Conservation (phyloP, 2,329 filamentous ascomycete species). For the Aureobasidium sp. region DNA sequence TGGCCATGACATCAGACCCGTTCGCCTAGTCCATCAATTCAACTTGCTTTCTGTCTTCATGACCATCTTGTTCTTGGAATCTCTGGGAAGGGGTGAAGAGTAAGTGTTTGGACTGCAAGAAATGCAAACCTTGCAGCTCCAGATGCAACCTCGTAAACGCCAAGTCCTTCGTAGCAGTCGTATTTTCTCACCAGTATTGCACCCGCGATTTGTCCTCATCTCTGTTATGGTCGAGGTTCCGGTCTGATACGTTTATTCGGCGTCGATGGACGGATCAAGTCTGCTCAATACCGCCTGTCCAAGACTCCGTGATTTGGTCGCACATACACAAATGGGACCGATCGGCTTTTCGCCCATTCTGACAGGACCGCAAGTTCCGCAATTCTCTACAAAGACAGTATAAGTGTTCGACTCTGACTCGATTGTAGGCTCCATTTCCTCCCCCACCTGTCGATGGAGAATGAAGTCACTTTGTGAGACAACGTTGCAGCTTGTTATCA, state of each 20-base stretch:
- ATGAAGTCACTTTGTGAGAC: background rate
- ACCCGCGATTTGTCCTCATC: background rate
- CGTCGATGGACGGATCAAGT: background rate
- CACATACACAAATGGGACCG: background rate
- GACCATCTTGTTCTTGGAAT: background rate
- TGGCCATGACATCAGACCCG: slow-evolving; percentile 2
- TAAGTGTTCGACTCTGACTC: background rate
- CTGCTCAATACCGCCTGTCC: background rate
- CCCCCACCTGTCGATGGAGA: background rate
- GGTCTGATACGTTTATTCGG: background rate
- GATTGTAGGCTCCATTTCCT: background rate
- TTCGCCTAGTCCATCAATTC: background rate
- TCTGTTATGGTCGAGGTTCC: background rate
- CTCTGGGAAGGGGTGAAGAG: background rate
- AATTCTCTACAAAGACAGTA: background rate
- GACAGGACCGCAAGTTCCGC: background rate
- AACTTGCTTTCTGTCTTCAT: background rate
- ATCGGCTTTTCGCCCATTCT: background rate
- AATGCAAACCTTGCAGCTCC: background rate
- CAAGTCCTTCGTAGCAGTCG: background rate
- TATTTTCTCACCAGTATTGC: background rate
- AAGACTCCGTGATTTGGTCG: background rate
- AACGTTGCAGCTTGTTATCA: slow-evolving; percentile 2
- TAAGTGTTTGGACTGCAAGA: background rate
- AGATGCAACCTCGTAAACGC: background rate